Evolutionary conservation across 768 basidiomycete genomes (phyloP).

Genomic region (Nevesoporus exiguus): DNA sequence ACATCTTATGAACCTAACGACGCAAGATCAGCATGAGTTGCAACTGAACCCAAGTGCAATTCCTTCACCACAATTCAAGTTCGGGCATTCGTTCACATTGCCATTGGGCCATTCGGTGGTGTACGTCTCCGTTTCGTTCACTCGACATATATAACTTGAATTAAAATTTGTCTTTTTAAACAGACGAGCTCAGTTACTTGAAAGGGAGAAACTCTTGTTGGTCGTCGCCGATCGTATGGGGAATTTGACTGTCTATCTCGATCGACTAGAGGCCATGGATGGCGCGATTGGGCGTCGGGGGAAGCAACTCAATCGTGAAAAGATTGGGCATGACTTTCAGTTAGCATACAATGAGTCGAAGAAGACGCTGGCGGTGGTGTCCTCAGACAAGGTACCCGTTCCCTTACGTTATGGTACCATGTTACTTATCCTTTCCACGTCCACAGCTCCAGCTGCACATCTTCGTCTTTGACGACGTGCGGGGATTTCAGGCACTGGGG

Average conservation of each 20-base stretch:
- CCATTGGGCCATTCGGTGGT: slow-evolving; percentile 18
- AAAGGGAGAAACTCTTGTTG: slow-evolving; percentile 39
- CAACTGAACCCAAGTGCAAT: slow-evolving; percentile 22
- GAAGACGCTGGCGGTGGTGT: slow-evolving; percentile 45
- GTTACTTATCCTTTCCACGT: not conserved
- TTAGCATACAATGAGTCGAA: slow-evolving; percentile 52
- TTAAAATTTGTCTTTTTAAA: not conserved
- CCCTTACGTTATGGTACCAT: rapidly evolving
- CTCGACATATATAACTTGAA: not conserved
- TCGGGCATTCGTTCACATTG: slow-evolving; percentile 15
- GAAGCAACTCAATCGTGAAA: slow-evolving; percentile 41
- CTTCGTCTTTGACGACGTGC: slow-evolving; percentile 46
- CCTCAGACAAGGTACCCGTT: slow-evolving; percentile 37
- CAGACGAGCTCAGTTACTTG: slow-evolving; percentile 42
- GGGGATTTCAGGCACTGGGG: slow-evolving; percentile 40
- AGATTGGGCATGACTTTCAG: slow-evolving; percentile 43
- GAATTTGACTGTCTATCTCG: slow-evolving; percentile 39
- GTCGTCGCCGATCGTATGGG: slow-evolving; percentile 36
- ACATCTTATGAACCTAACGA: slow-evolving; percentile 27
- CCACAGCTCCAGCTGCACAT: slow-evolving; percentile 40
- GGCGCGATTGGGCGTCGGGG: slow-evolving; percentile 28
- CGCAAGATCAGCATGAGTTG: slow-evolving; percentile 26
- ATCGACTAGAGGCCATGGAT: slow-evolving; percentile 30
- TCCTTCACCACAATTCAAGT: slow-evolving; percentile 23
- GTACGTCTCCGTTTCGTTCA: not conserved